A percentile compares a stretch with the other conserved stretches of the same genome.
Evolutionary conservation across 2,329 filamentous ascomycete species (phyloP).

Genomic region (Acarospora socialis): DNA sequence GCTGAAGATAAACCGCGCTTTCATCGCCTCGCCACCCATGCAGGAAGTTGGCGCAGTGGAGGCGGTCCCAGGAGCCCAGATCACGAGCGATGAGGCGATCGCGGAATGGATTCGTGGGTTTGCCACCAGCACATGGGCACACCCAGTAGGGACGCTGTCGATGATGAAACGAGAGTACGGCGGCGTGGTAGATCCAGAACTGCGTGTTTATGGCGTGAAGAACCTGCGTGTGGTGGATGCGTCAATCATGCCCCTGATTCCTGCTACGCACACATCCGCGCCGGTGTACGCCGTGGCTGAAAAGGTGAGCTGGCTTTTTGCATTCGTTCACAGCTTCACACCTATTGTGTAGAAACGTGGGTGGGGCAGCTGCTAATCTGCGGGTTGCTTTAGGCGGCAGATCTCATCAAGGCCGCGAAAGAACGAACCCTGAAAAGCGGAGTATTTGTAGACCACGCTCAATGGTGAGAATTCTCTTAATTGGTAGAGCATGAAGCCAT

Average conservation of each 20-base stretch:
- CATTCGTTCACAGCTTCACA: too few relatives aligned
- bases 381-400: too few relatives aligned
- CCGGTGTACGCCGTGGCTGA: conserved; percentile 15
- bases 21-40: conserved; percentile 21
- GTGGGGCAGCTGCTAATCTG: too few relatives aligned
- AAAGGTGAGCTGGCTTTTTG: too few relatives aligned
- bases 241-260: conserved; percentile 13
- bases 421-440: too few relatives aligned
- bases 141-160: conserved; percentile 5
- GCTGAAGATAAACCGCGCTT: conserved; percentile 22
- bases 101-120: conserved; percentile 14
- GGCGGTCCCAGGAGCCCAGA: conserved; percentile 14
- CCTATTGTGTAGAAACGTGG: too few relatives aligned
- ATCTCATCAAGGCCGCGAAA: too few relatives aligned
- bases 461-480: too few relatives aligned
- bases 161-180: conserved; percentile 12
- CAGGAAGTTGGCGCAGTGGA: conserved; percentile 21
- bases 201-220: conserved; percentile 12
- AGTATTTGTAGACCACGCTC: too few relatives aligned
- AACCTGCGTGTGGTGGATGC: conserved; percentile 12
- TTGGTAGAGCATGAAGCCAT: too few relatives aligned
- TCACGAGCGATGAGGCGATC: conserved; percentile 15
- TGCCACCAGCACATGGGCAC: conserved; percentile 9
- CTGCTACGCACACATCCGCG: conserved; percentile 9
- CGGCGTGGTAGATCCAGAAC: conserved; percentile 12